These are phyloP conservation scores for Chloranthus sessilifolius DNA, from an alignment of 164 flowering plant genomes.

Conservation along the genomic window DNA sequence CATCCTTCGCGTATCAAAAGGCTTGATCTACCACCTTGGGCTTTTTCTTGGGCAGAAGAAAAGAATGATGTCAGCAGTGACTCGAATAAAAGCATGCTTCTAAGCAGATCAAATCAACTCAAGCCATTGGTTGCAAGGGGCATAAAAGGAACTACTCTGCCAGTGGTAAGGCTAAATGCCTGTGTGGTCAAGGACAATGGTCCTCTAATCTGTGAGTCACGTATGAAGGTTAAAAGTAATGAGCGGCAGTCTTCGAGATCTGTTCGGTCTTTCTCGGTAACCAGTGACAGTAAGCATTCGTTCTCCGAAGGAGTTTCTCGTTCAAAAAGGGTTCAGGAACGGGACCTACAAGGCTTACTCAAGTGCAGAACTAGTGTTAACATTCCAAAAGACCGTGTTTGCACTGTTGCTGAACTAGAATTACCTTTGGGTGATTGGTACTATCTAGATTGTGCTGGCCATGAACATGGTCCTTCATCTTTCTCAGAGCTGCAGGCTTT, in stretches of 20 bases:
- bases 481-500: conserved; percentile 53
- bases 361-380: conserved; percentile 31
- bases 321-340: conserved; percentile 29
- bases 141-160: conserved; percentile 59
- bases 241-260: conserved; percentile 60
- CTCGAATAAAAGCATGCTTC: background rate
- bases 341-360: conserved; percentile 25
- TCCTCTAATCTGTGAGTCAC: conserved; percentile 65
- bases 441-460: conserved; percentile 92
- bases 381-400: conserved; percentile 63
- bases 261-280: conserved; percentile 31
- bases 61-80: conserved; percentile 32
- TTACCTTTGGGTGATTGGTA: conserved; percentile 92
- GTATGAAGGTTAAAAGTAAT: conserved; percentile 42
- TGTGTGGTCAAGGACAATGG: conserved; percentile 86
- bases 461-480: conserved; percentile 74
- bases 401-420: conserved; percentile 59
- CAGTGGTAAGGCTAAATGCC: conserved; percentile 89
- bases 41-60: conserved; percentile 71
- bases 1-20: conserved; percentile 56
- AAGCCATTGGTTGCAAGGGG: conserved; percentile 46
- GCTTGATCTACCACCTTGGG: conserved; percentile 89
- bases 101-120: conserved; percentile 32
- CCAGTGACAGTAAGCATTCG: conserved; percentile 46
- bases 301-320: conserved; percentile 40